Evolutionary conservation across 306 rosid species (phyloP), one percentile per base, ranked within the genome.

Genomic region (Quercus suber): DNA sequence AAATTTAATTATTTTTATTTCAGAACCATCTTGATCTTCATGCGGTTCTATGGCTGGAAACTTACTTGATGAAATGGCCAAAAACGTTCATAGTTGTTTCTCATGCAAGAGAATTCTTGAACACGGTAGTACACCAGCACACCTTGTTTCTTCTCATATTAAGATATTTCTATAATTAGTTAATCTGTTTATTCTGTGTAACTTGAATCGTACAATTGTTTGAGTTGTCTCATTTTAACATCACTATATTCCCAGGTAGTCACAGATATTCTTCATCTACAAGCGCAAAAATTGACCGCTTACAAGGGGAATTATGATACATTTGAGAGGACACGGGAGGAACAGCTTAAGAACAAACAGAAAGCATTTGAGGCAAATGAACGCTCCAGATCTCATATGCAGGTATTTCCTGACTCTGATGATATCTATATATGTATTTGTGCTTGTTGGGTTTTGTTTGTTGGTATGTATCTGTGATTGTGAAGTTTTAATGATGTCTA

Each of bases 1-100:
- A 15, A 27, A 13, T 74, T 19, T 43, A 9, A 63, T 25, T 61
- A 28, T 79, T 60, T 76, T 49, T 75, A 45, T 86, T 86, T 71
- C 96, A 95, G 99, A 95, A 95, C 78, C 99, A 95, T 95, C 98
- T 95, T 79, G 99, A 95, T 93, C 99, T 95, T 81, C 99, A 95
- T 77, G 99, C 99, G 68, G 99, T 95, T 83, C 87, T 95, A 69
- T 95, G 99, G 99, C 89, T 95, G 84, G 99, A 95, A 74, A 8
- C 93, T 1, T 93, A 95, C 90, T 83, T 95, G 81, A 90, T 87
- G 88, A 95, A 91, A 83, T 95, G 99, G 99, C 98, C 98, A 11
- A 95, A 95, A 79, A 93, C 99, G 59, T 88, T 93, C 75, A 93
- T 95, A 69, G 94, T 95, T 73, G 99, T 95, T 87, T 95, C 99